A percentile compares a stretch with the other conserved stretches of the same genome.
Conservation (phyloP, 495 filamentous ascomycete genomes). For the Pyrenopolyporus hunteri region DNA sequence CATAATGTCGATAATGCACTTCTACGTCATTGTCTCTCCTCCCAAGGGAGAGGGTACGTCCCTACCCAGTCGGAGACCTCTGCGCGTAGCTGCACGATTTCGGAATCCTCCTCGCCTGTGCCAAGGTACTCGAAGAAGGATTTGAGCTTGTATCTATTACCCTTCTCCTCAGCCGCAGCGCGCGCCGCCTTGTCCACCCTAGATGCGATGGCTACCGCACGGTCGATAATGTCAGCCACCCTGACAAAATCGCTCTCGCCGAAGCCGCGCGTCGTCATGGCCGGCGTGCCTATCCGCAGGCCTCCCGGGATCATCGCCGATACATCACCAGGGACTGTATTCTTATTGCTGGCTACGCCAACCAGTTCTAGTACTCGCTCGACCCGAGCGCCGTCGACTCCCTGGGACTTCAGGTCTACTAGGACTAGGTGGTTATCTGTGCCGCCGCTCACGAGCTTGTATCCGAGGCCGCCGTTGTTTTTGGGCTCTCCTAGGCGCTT, state of each 20-base stretch:
- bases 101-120: slow-evolving; percentile 78
- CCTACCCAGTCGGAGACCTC: slow-evolving; percentile 97
- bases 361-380: slow-evolving; percentile 94
- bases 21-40: slow-evolving; percentile 44
- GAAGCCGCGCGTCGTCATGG: slow-evolving; percentile 97
- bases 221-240: slow-evolving; percentile 93
- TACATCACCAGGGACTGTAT: slow-evolving; percentile 94
- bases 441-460: slow-evolving; percentile 88
- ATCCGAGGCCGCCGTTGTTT: slow-evolving; percentile 79
- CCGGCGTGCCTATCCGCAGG: slow-evolving; percentile 89
- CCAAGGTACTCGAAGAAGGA: slow-evolving; percentile 85
- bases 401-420: slow-evolving; percentile 89
- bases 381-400: slow-evolving; percentile 89
- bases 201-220: slow-evolving; percentile 83
- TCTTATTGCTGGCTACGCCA: slow-evolving; percentile 97
- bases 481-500: slow-evolving; percentile 72
- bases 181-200: slow-evolving; percentile 80
- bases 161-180: slow-evolving; percentile 75
- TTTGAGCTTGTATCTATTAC: slow-evolving; percentile 83
- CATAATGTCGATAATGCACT: slow-evolving; percentile 17
- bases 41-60: slow-evolving; percentile 89
- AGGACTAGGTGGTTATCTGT: slow-evolving; percentile 98
- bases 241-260: slow-evolving; percentile 83
- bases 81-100: slow-evolving; percentile 83
- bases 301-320: slow-evolving; percentile 92